A percentile compares a stretch with the other conserved stretches of the same genome.
These are phyloP conservation scores for Aspergillus conjunctus DNA, from an alignment of 495 filamentous ascomycete species.

Conservation along the genomic window DNA sequence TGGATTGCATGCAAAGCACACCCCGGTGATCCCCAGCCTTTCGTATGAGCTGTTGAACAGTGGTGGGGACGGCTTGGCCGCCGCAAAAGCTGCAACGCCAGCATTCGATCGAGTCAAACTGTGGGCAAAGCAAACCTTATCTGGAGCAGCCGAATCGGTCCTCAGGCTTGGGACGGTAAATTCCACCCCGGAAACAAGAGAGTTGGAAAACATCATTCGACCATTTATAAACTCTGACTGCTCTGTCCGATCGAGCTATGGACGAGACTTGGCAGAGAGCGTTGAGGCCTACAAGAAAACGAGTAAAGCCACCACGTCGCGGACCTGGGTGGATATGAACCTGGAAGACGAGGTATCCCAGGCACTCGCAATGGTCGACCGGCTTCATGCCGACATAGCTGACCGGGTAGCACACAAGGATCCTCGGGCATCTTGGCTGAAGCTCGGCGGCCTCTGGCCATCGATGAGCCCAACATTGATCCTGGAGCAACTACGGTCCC, in stretches of 20 bases:
- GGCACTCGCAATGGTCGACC: background rate
- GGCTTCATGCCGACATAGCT: background rate
- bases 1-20: background rate
- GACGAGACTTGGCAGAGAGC: constrained; percentile 2
- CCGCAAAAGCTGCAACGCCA: background rate
- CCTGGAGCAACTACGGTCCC: constrained; percentile 9
- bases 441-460: constrained; percentile 6
- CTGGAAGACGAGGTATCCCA: background rate
- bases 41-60: background rate
- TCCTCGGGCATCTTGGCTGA: constrained; percentile 1
- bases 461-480: constrained; percentile 6
- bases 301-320: background rate
- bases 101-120: background rate
- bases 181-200: background rate
- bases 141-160: background rate
- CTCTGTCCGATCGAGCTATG: constrained; percentile 7
- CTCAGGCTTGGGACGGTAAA: background rate
- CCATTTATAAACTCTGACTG: background rate
- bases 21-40: background rate
- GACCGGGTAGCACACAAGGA: background rate
- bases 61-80: background rate
- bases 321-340: background rate
- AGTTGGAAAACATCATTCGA: constrained; percentile 1
- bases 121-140: background rate
- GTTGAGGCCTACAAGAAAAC: background rate